phyloP scores from a whole-genome alignment of 202 grass and related monocot genomes.

The Cymbopogon flexuosus region DNA sequence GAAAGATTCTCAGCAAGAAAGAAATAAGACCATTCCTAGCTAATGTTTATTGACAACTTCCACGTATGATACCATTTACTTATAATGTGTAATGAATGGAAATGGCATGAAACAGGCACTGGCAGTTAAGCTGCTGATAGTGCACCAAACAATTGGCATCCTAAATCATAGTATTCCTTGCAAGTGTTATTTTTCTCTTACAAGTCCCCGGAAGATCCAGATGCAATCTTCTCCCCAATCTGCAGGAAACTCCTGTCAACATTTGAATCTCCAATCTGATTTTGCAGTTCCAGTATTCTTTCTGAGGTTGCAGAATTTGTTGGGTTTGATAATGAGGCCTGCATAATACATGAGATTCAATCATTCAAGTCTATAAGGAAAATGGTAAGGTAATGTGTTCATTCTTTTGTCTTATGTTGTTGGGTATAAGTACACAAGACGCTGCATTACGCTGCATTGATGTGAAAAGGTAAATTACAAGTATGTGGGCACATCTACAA shows the following conservation, averaged over 20 bases:
- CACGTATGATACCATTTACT: conserved; percentile 4
- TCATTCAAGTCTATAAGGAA: neutral
- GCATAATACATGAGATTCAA: conserved; percentile 21
- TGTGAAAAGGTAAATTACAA: conserved; percentile 22
- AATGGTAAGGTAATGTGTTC: conserved; percentile 15
- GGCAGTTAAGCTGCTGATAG: neutral
- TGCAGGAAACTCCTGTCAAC: conserved; percentile 62
- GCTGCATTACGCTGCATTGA: neutral
- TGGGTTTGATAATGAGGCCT: conserved; percentile 65
- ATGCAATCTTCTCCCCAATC: conserved; percentile 64
- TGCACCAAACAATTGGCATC: neutral
- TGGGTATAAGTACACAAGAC: neutral
- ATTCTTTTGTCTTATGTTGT: conserved; percentile 7
- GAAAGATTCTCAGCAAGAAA: neutral
- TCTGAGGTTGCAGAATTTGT: conserved; percentile 44
- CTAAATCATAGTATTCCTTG: neutral
- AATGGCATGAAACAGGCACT: conserved; percentile 10
- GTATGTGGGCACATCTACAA: neutral
- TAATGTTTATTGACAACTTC: neutral
- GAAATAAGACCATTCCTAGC: neutral
- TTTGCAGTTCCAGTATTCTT: conserved; percentile 48
- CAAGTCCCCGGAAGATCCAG: conserved; percentile 89
- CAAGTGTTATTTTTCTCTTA: conserved; percentile 40
- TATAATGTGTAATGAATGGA: neutral
- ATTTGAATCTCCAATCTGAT: conserved; percentile 60